Percentiles rank a stretch among this genome's conserved stretches.
Evolutionary conservation across 2,329 filamentous ascomycete genomes (phyloP).

Genomic region (Aureobasidium sp.): DNA sequence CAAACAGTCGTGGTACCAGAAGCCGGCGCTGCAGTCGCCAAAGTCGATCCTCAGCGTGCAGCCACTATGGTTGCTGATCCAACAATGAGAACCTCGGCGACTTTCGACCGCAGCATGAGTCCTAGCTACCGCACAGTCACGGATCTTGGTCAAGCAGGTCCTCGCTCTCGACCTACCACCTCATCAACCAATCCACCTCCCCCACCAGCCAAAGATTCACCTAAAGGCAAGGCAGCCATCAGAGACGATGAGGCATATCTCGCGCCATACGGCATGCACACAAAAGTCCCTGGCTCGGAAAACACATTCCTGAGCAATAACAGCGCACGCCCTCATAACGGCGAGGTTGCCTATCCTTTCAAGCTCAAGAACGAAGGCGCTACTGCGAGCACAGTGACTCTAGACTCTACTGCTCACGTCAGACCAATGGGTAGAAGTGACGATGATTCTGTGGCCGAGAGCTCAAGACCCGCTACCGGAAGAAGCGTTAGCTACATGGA

Average conservation of each 20-base stretch:
- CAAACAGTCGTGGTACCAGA: conserved; percentile 2
- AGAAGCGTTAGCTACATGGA: neutral
- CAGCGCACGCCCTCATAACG: conserved; percentile 59
- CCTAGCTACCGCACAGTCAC: conserved; percentile 6
- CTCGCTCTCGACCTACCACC: neutral
- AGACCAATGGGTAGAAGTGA: conserved; percentile 14
- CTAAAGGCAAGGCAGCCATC: neutral
- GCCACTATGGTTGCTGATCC: neutral
- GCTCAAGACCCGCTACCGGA: neutral
- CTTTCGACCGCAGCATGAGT: conserved; percentile 8
- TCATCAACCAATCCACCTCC: neutral
- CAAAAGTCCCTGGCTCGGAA: conserved; percentile 28
- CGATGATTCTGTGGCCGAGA: neutral
- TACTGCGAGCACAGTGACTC: conserved; percentile 64
- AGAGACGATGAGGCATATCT: neutral
- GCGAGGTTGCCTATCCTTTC: conserved; percentile 67
- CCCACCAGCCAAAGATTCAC: conserved; percentile 5
- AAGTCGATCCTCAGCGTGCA: neutral
- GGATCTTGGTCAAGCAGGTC: conserved; percentile 5
- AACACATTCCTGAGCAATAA: conserved; percentile 42
- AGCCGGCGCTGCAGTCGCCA: neutral
- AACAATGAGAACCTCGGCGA: neutral
- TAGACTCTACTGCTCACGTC: conserved; percentile 35
- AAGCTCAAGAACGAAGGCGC: conserved; percentile 51
- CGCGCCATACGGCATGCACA: conserved; percentile 11